phyloP scores from a whole-genome alignment of 2,329 filamentous ascomycete species.

The Penicillium sumatraense region DNA sequence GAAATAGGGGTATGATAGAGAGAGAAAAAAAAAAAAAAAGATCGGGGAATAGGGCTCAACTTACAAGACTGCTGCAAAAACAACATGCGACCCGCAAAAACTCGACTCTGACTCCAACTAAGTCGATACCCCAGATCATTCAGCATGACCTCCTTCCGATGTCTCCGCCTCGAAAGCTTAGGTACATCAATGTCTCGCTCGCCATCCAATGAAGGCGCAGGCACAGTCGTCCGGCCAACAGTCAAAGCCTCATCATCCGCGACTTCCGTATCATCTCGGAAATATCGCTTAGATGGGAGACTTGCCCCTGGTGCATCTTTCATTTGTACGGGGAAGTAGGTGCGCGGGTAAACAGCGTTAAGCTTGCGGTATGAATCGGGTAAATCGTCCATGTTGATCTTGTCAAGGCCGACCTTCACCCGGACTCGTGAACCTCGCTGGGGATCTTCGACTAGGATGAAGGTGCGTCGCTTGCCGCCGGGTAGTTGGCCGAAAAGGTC shows the following conservation, averaged over 20 bases:
- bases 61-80: constrained; percentile 90
- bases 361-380: constrained; percentile 91
- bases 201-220: constrained; percentile 67
- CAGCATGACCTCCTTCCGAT: constrained; percentile 82
- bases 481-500: constrained; percentile 86
- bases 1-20: not conserved
- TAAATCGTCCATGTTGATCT: constrained; percentile 92
- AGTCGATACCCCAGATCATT: constrained; percentile 95
- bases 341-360: constrained; percentile 87
- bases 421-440: constrained; percentile 80
- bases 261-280: constrained; percentile 69
- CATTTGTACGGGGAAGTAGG: constrained; percentile 93
- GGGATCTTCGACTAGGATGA: constrained; percentile 91
- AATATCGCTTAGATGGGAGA: constrained; percentile 74
- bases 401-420: constrained; percentile 90
- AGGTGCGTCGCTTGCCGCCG: constrained; percentile 90
- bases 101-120: constrained; percentile 93
- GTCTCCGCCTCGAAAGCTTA: constrained; percentile 69
- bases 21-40: not conserved
- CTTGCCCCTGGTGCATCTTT: constrained; percentile 75
- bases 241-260: constrained; percentile 47
- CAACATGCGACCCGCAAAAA: constrained; percentile 82
- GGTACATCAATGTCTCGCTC: constrained; percentile 77
- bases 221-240: constrained; percentile 57
- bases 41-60: constrained; percentile 45